phyloP scores from a whole-genome alignment of 2,329 filamentous ascomycete species.

The Rasamsonia emersonii region DNA sequence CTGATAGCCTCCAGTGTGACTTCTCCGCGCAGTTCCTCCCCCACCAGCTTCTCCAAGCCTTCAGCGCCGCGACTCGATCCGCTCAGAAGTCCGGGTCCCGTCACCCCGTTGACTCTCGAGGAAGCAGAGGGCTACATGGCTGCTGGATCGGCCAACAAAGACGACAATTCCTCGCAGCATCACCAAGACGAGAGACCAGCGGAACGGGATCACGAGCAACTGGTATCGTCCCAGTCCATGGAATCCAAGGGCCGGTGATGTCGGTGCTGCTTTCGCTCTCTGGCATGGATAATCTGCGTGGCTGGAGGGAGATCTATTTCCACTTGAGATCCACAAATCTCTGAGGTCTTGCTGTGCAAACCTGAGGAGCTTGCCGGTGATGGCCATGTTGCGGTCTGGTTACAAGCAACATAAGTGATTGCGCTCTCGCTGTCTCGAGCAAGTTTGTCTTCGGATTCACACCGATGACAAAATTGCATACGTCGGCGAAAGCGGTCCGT shows the following conservation, averaged over 20 bases:
- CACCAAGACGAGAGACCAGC: constrained; percentile 9
- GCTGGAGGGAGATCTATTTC: no score
- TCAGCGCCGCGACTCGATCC: constrained; percentile 37
- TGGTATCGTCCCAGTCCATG: constrained; percentile 3
- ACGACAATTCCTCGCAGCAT: constrained; percentile 4
- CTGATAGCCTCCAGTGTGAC: constrained; percentile 27
- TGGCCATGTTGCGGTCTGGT: no score
- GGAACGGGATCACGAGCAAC: constrained; percentile 5
- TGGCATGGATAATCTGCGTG: neutral
- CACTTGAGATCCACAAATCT: no score
- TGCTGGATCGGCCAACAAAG: constrained; percentile 19
- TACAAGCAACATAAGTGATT: no score
- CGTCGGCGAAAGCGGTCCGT: no score
- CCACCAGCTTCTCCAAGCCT: constrained; percentile 24
- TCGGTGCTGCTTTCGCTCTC: neutral
- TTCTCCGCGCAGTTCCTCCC: constrained; percentile 20
- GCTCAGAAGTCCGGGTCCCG: constrained; percentile 37
- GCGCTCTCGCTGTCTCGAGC: no score
- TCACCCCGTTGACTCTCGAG: constrained; percentile 37
- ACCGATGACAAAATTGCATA: no score
- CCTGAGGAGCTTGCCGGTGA: no score
- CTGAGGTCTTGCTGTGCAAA: no score
- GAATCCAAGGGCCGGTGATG: constrained; percentile 8
- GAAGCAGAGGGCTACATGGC: constrained; percentile 34
- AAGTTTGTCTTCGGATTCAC: no score